Percentiles rank a stretch among this genome's conserved stretches.
Evolutionary conservation across 345 rosid species (phyloP).

Genomic region (Eucalyptus sideroxylon): DNA sequence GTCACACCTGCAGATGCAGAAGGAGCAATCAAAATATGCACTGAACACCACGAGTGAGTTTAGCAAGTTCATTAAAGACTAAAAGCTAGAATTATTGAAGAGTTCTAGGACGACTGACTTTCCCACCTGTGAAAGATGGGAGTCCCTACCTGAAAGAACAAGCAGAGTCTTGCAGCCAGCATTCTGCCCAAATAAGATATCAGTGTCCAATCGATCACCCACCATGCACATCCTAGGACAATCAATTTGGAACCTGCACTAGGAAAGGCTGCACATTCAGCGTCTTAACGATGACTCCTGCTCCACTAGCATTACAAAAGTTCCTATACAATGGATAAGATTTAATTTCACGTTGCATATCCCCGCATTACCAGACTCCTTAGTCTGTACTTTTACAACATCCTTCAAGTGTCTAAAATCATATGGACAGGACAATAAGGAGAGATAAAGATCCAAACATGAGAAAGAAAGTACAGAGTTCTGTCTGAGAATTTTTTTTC

Average conservation of each 20-base stretch:
- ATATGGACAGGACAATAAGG: background rate
- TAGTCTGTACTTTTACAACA: background rate
- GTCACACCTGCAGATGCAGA: slow-evolving; percentile 39
- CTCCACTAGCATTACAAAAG: background rate
- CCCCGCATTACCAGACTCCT: background rate
- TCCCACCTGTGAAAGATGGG: accelerated
- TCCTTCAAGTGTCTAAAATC: background rate
- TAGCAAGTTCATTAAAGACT: background rate
- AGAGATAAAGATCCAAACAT: background rate
- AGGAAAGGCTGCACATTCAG: background rate
- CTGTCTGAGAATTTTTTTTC: background rate
- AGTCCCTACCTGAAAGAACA: slow-evolving; percentile 61
- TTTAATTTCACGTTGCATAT: background rate
- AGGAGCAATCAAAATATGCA: background rate
- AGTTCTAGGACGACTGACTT: accelerated
- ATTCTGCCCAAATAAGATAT: slow-evolving; percentile 72
- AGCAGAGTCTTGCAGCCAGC: slow-evolving; percentile 88
- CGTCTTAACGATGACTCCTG: accelerated
- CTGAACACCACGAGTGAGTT: background rate
- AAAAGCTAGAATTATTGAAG: background rate
- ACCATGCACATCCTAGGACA: slow-evolving; percentile 91
- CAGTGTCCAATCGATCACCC: slow-evolving; percentile 92
- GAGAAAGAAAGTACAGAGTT: background rate
- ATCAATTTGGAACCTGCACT: slow-evolving; percentile 21
- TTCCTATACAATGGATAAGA: background rate